Conservation (phyloP, 2,329 filamentous ascomycete species). For the Paraphaeosphaeria sporulosa region DNA sequence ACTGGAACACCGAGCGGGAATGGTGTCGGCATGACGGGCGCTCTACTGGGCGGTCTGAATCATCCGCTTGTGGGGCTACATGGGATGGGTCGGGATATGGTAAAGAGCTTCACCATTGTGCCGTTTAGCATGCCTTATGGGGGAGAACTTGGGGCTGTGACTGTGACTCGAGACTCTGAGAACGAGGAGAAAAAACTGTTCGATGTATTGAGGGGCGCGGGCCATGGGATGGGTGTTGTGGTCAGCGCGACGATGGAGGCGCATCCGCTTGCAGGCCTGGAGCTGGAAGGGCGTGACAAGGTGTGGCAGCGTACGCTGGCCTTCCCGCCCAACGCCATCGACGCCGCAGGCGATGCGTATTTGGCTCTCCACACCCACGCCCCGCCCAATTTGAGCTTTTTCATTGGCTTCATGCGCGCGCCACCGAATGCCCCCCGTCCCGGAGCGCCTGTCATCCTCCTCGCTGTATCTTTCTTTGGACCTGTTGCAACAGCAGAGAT, state of each 20-base stretch:
- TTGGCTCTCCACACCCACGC: conserved; percentile 22
- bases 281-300: conserved; percentile 33
- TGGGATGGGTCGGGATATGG: conserved; percentile 46
- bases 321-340: conserved; percentile 34
- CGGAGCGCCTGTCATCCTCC: conserved; percentile 38
- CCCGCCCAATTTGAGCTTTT: conserved; percentile 20
- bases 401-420: conserved; percentile 36
- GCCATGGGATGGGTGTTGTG: conserved; percentile 46
- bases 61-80: conserved; percentile 38
- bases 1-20: conserved; percentile 28
- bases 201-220: conserved; percentile 44
- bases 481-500: conserved; percentile 31
- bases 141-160: conserved; percentile 3
- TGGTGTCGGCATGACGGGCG: conserved; percentile 27
- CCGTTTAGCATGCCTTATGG: conserved; percentile 14
- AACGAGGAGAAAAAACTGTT: conserved; percentile 39
- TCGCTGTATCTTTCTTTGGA: conserved; percentile 32
- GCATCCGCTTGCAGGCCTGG: conserved; percentile 32
- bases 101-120: conserved; percentile 38
- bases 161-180: conserved; percentile 23
- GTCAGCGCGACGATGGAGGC: conserved; percentile 35
- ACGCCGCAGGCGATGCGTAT: conserved; percentile 29
- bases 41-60: conserved; percentile 23
- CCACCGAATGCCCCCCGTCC: conserved; percentile 40
- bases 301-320: conserved; percentile 45